A percentile compares a stretch with the other conserved stretches of the same genome.
phyloP scores from a whole-genome alignment of 129 eudicot genomes.

The Heracleum sosnowskyi region DNA sequence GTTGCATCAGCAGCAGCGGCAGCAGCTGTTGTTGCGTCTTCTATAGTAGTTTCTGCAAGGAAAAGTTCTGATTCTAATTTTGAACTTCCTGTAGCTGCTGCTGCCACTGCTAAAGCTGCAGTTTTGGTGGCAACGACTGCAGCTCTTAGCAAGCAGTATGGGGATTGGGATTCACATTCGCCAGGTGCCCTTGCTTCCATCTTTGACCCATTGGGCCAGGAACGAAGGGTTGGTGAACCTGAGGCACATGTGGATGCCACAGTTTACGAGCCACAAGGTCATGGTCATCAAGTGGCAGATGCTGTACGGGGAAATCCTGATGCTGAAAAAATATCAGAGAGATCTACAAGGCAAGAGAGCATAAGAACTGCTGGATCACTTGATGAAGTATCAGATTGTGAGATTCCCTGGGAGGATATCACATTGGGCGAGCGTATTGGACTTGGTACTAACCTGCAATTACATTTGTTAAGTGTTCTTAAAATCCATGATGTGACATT shows the following conservation, averaged over 20 bases:
- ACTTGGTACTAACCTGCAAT: constrained; percentile 47
- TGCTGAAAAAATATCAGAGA: constrained; percentile 67
- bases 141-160: constrained; percentile 59
- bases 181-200: constrained; percentile 34
- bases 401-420: constrained; percentile 90
- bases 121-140: constrained; percentile 70
- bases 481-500: neutral
- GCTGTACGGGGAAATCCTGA: constrained; percentile 23
- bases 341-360: constrained; percentile 65
- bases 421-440: constrained; percentile 96
- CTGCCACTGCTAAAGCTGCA: constrained; percentile 78
- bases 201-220: constrained; percentile 17
- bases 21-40: constrained; percentile 90
- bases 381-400: constrained; percentile 88
- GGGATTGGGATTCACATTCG: constrained; percentile 28
- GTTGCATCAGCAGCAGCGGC: constrained; percentile 91
- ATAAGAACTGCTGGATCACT: constrained; percentile 48
- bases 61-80: constrained; percentile 31
- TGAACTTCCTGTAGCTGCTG: constrained; percentile 81
- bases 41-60: constrained; percentile 74
- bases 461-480: neutral
- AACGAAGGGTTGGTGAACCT: constrained; percentile 32
- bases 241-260: constrained; percentile 11
- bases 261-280: constrained; percentile 23
- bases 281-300: constrained; percentile 12